Evolutionary conservation across 2,329 filamentous ascomycete species (phyloP), one percentile per base, ranked within the genome.

Genomic region (Penicillium sp.): DNA sequence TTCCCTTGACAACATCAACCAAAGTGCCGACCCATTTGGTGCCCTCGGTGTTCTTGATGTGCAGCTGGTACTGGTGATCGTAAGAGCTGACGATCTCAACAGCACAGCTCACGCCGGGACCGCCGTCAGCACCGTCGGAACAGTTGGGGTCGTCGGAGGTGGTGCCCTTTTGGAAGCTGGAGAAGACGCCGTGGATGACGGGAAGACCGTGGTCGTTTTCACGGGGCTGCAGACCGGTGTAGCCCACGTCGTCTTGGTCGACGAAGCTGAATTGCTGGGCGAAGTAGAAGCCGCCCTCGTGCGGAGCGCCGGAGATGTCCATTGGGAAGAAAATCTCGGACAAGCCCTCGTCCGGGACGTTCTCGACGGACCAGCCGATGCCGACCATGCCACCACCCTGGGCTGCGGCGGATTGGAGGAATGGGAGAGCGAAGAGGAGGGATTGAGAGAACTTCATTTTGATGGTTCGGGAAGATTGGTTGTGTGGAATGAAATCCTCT

Each of bases 141-240:
- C 67, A 70, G 53, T 70, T 65, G 0, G 37, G 35, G 9, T 39
- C 37, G 40, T 69, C 65, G 8, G 31, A 44, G 18, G 50, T 68
- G 7, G 65, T 62, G 2, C 67, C 66, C 0, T 45, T 47, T 5
- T 63, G 48, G 55, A 71, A 72, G 57, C 67, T 70, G 35, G 67
- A 71, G 59, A 71, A 69, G 18, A 65, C 68, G 31, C 60, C 68
- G 60, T 68, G 68, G 35, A 72, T 44, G 40, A 67, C 57, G 48
- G 63, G 61, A 23, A 39, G 37, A 34, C 56, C 57, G 32, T 50
- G 39, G 1, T 23, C 31, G 41, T 67, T 57, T 9, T 50, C 21
- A 23, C 61, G 58, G 3, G 68, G 67, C 15, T 70, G 67, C 4
- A 69, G 60, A 7, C 67, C 68, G 6, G 64, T 65, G 56, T 70